These are phyloP conservation scores for Daldinia sp. DNA, from an alignment of 2,329 filamentous ascomycete genomes.

Conservation along the genomic window DNA sequence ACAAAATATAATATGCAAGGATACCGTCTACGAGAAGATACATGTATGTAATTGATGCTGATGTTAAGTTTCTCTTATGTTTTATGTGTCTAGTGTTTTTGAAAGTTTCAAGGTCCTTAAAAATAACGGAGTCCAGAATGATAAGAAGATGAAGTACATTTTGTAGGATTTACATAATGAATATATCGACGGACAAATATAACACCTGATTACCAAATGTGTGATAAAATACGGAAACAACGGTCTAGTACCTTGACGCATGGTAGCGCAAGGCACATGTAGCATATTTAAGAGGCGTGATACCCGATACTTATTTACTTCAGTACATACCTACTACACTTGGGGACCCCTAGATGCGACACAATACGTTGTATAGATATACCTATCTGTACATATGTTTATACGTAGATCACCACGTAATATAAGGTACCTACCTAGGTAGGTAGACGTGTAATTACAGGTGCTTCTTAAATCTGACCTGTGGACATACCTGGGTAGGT, in stretches of 20 bases:
- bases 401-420: too few species aligned
- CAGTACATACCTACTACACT: too few species aligned
- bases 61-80: not conserved
- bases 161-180: not conserved
- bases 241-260: constrained; percentile 3
- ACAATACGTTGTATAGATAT: too few species aligned
- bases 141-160: not conserved
- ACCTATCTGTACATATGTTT: not conserved
- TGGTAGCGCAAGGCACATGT: not conserved
- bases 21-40: not conserved
- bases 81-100: not conserved
- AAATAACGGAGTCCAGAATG: not conserved
- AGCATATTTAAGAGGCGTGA: too few species aligned
- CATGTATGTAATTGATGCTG: not conserved
- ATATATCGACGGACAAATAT: not conserved
- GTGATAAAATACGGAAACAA: constrained; percentile 17
- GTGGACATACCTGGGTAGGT: not conserved
- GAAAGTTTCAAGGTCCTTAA: not conserved
- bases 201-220: constrained; percentile 1
- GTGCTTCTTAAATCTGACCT: not conserved
- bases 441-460: not conserved
- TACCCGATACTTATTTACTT: too few species aligned
- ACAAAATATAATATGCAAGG: not conserved
- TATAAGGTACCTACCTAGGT: not conserved
- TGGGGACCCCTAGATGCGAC: too few species aligned